Percentiles rank a stretch among this genome's conserved stretches.
phyloP scores from a whole-genome alignment of 257 asterid species.

The Plantago elongata region DNA sequence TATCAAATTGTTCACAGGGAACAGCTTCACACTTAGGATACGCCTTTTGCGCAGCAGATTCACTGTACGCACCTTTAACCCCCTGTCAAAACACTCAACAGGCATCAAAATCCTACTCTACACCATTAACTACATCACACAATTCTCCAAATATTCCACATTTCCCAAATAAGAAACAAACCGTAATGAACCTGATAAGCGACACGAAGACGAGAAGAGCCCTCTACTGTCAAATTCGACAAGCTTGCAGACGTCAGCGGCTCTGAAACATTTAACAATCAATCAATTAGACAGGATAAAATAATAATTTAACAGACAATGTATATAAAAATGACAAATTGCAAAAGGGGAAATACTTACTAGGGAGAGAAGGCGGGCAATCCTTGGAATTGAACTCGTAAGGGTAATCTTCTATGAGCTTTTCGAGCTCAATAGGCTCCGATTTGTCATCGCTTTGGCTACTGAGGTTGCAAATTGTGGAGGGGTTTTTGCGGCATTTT shows the following conservation, averaged over 20 bases:
- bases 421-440: conserved; percentile 51
- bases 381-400: too few relatives aligned
- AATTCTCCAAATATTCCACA: conserved; percentile 10
- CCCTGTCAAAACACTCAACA: conserved; percentile 48
- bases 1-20: conserved; percentile 94
- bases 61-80: conserved; percentile 90
- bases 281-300: not conserved
- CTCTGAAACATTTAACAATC: conserved; percentile 42
- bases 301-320: not conserved
- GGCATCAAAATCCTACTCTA: conserved; percentile 15
- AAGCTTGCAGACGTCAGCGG: conserved; percentile 81
- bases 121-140: conserved; percentile 9
- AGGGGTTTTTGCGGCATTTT: conserved; percentile 2
- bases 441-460: conserved; percentile 27
- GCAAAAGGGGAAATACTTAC: conserved; percentile 25
- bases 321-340: not conserved
- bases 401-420: conserved; percentile 45
- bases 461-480: conserved; percentile 30
- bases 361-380: conserved; percentile 55
- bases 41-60: conserved; percentile 95
- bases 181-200: conserved; percentile 78
- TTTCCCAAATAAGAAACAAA: not conserved
- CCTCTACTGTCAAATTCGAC: conserved; percentile 61
- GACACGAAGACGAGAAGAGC: conserved; percentile 85
- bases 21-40: conserved; percentile 98